Base-by-base conservation (phyloP, 202 grass and related monocot genomes). In the Musa balbisiana region DNA sequence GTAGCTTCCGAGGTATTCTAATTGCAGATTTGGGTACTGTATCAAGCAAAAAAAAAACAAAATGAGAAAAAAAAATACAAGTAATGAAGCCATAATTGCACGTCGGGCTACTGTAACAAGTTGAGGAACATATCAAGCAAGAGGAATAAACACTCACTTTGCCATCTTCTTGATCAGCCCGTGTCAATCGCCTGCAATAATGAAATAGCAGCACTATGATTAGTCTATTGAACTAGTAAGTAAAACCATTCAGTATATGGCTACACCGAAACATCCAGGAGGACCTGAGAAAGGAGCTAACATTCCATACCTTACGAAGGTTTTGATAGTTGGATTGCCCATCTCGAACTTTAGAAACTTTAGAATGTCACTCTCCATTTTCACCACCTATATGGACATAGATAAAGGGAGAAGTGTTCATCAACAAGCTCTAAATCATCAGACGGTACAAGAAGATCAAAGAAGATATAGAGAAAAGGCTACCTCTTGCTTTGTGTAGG, bases 311-410 rank as follows among this genome's bases (percentile, higher is more conserved):
- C 90, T 87, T 23, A 98, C 58, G 82, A 98, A 98, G 13, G 88
- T 94, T 84, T 90, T 93, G 49, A 86, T 87, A 43, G 91, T 98
- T n/a, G 91, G 95, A 84, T 78, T 94, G 58, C 89, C 87, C 69
- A 94, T 76, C 79, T 98, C 95, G 24, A 92, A 98, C 74, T 94
- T 65, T 25, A 98, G 80, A n/a, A 90, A 88, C 62, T 87, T 92
- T 17, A 98, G 84, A 71, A 98, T 82, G 65, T 98, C 85, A 20
- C 75, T 82, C 83, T 98, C 94, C 91, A 94, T 94, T 76, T 87
- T 83, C 52, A 98, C 51, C n/a, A 97, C 72, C 85, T 87, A 52
- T 49, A 78, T 25, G 1, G 10, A 68, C 19, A 78, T 9, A 85
- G 69, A 13, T 72, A 73, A 10, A 76, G 9, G 51, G 50, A 63